Conservation (phyloP, 202 grass and related monocot species). For the Zoysia matrella region DNA sequence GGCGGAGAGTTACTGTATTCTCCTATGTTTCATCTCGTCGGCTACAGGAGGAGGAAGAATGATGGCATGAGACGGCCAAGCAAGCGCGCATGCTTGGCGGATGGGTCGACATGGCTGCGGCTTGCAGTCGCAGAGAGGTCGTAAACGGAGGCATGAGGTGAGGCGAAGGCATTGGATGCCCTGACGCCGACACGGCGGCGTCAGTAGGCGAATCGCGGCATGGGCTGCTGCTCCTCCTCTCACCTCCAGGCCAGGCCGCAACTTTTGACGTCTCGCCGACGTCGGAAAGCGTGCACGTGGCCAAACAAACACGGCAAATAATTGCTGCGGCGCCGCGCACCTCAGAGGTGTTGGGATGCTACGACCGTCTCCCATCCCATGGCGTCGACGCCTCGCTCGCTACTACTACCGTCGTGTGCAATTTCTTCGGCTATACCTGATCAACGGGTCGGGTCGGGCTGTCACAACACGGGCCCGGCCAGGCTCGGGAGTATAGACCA, state of each 20-base stretch:
- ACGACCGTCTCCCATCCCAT: not conserved
- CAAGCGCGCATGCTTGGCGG: not conserved
- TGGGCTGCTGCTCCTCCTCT: not conserved
- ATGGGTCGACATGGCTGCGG: not conserved
- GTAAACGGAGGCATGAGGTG: no score
- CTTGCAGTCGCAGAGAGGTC: not conserved
- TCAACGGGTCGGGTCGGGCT: no score
- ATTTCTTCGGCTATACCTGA: no score
- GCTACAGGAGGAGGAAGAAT: no score
- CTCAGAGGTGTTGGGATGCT: constrained; percentile 1
- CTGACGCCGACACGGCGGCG: constrained; percentile 32
- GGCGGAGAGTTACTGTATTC: no score
- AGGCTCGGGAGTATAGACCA: no score
- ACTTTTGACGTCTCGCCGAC: constrained; percentile 30
- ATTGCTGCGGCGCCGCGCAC: not conserved
- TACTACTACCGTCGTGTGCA: no score
- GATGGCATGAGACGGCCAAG: no score
- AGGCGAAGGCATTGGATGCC: constrained; percentile 30
- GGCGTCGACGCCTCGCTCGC: no score
- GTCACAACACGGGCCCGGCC: no score
- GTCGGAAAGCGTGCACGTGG: constrained; percentile 23
- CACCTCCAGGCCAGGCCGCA: constrained; percentile 8
- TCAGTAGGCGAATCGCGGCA: not conserved
- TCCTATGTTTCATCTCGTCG: no score
- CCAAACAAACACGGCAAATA: not conserved